These are phyloP conservation scores for Colletotrichum tofieldiae DNA, from an alignment of 2,329 filamentous ascomycete species.

Conservation along the genomic window DNA sequence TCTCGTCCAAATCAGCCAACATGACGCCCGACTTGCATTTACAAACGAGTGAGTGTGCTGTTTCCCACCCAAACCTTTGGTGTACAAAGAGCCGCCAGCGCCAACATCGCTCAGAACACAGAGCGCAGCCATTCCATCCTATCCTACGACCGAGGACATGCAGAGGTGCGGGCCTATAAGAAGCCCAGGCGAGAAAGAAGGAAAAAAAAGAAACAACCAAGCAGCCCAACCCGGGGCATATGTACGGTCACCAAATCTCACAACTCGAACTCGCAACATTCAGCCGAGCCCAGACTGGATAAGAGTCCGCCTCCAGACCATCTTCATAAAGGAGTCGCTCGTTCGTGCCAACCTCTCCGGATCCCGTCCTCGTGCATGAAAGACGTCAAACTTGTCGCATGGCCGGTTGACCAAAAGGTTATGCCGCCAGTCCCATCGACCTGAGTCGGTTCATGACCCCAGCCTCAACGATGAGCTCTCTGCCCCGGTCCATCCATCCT, in stretches of 20 bases:
- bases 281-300: too few species aligned
- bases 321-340: too few species aligned
- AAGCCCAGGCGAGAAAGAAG: too few species aligned
- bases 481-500: constrained; percentile 57
- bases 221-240: too few species aligned
- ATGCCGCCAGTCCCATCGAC: constrained; percentile 16
- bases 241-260: too few species aligned
- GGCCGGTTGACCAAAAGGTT: too few species aligned
- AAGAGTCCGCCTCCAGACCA: too few species aligned
- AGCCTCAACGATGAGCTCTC: constrained; percentile 56
- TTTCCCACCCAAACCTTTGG: background rate
- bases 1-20: background rate
- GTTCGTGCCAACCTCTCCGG: too few species aligned
- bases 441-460: constrained; percentile 49
- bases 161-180: background rate
- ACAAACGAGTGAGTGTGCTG: background rate
- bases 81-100: background rate
- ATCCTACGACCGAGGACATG: background rate
- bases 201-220: background rate
- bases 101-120: background rate
- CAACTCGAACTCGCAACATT: too few species aligned
- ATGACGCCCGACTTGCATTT: background rate
- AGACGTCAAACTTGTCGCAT: too few species aligned
- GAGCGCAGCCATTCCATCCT: background rate
- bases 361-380: too few species aligned